phyloP scores from a whole-genome alignment of 2,329 filamentous ascomycete genomes.

The Apiospora saccharicola region DNA sequence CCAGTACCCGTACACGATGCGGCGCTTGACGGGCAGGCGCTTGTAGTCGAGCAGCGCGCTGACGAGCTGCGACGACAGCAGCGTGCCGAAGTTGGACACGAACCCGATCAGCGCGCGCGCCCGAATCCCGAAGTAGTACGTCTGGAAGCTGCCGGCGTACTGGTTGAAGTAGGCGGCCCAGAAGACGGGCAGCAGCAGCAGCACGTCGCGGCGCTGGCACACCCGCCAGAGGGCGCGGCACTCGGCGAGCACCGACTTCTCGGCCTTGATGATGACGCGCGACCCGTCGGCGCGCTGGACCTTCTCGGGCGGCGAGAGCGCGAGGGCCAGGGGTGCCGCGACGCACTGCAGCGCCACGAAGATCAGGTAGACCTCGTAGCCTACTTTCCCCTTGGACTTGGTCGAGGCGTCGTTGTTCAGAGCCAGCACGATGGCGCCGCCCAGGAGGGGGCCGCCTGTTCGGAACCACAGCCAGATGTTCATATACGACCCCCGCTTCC shows the following conservation, averaged over 20 bases:
- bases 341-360: slow-evolving; percentile 75
- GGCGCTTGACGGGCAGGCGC: slow-evolving; percentile 44
- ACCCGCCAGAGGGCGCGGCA: slow-evolving; percentile 69
- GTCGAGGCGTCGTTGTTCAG: slow-evolving; percentile 66
- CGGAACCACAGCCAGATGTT: slow-evolving; percentile 72
- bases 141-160: slow-evolving; percentile 55
- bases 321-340: slow-evolving; percentile 68
- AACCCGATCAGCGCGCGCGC: slow-evolving; percentile 75
- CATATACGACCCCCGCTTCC: slow-evolving; percentile 69
- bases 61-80: slow-evolving; percentile 68
- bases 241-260: slow-evolving; percentile 63
- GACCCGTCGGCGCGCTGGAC: slow-evolving; percentile 73
- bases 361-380: slow-evolving; percentile 71
- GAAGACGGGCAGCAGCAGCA: slow-evolving; percentile 75
- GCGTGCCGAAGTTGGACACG: slow-evolving; percentile 70
- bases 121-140: slow-evolving; percentile 74
- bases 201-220: slow-evolving; percentile 72
- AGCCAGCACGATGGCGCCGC: slow-evolving; percentile 75
- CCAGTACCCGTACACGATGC: slow-evolving; percentile 53
- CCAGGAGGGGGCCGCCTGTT: slow-evolving; percentile 65
- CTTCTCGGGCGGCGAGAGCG: slow-evolving; percentile 66
- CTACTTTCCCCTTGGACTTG: slow-evolving; percentile 60
- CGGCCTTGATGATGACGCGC: slow-evolving; percentile 66
- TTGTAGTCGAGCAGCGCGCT: slow-evolving; percentile 35
- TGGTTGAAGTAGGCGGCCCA: slow-evolving; percentile 68